Base-by-base conservation (phyloP, 2,329 filamentous ascomycete species). In the Fusarium succisae region DNA sequence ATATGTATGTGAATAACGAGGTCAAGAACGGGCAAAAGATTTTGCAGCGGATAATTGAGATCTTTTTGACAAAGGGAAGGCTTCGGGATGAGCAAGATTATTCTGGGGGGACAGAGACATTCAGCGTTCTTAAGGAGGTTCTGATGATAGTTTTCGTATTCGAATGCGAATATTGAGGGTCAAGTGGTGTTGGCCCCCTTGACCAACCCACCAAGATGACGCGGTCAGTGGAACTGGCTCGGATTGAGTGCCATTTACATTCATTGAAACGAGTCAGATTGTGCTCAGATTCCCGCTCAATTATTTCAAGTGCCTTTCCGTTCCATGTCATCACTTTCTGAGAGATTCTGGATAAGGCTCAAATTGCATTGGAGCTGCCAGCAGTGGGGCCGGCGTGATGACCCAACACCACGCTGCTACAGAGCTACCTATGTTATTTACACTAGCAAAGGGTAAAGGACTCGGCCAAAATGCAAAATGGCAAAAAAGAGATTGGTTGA, bases 121-220 rank as follows among this genome's bases (percentile, higher is more conserved):
- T 48, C n/a, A 17, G 30, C 30, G 18, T 53, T 45, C 28, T 32
- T 22, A 43, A 8, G 24, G 2, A 38, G 15, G 14, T n/a, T n/a
- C 7, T 37, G 15, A 22, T 38, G 32, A 37, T 56, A 11, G 9
- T 55, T 51, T 69, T 69, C 66, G 66, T 50, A 69, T 63, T 68
- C 28, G 32, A 69, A 69, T 69, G 50, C 57, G 66, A 69, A 69
- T 69, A 69, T 51, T 69, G n/a, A 12, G 5, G 37, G 22, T 28
- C 50, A 56, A 56, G 15, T 1, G 5, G 7, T 18, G 15, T 35
- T 41, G 28, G 6, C 6, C 30, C 39, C 41, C n/a, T 20, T 56
- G 24, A 17, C 12, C 51, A 54, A 38, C 38, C 66, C 64, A 69
- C 56, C 37, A 26, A 45, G 14, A n/a, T 63, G 56, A 69, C 65